These are phyloP conservation scores for Malus asiatica DNA, from an alignment of 306 rosid genomes.

Conservation along the genomic window DNA sequence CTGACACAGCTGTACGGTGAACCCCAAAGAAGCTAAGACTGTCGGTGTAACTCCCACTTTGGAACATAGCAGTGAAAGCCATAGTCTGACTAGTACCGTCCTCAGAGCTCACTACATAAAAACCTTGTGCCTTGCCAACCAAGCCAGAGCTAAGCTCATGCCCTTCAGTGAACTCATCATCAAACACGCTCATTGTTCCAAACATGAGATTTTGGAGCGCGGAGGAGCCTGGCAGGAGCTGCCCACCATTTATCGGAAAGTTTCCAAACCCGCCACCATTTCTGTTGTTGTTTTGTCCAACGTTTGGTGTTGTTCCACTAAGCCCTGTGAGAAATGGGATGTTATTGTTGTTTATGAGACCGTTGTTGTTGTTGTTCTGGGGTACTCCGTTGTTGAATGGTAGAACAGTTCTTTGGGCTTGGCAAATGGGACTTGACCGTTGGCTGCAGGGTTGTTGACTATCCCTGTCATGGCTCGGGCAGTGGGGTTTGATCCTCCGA, in stretches of 20 bases:
- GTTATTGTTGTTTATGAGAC: conserved; percentile 66
- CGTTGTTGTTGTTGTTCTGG: conserved; percentile 55
- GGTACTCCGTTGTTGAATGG: conserved; percentile 53
- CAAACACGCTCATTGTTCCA: conserved; percentile 75
- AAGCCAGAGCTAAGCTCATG: conserved; percentile 62
- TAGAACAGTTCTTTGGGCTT: conserved; percentile 73
- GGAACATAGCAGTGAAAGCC: conserved; percentile 69
- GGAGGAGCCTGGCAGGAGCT: conserved; percentile 39
- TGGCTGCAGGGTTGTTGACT: conserved; percentile 58
- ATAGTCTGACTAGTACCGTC: conserved; percentile 72
- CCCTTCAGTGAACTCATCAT: conserved; percentile 72
- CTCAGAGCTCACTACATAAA: conserved; percentile 58
- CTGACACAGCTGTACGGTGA: conserved; percentile 51
- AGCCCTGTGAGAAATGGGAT: conserved; percentile 82
- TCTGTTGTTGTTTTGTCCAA: conserved; percentile 31
- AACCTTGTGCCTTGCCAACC: conserved; percentile 78
- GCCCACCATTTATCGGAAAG: conserved; percentile 38
- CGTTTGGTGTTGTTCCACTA: conserved; percentile 35
- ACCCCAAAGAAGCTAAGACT: conserved; percentile 73
- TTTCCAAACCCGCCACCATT: conserved; percentile 31
- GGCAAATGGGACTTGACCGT: conserved; percentile 77
- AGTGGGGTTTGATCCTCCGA: conserved; percentile 70
- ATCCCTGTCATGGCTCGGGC: conserved; percentile 67
- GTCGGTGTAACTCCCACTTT: conserved; percentile 53
- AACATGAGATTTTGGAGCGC: conserved; percentile 56